These are phyloP conservation scores for Macroventuria anomochaeta DNA, from an alignment of 2,329 filamentous ascomycete species.

Conservation along the genomic window DNA sequence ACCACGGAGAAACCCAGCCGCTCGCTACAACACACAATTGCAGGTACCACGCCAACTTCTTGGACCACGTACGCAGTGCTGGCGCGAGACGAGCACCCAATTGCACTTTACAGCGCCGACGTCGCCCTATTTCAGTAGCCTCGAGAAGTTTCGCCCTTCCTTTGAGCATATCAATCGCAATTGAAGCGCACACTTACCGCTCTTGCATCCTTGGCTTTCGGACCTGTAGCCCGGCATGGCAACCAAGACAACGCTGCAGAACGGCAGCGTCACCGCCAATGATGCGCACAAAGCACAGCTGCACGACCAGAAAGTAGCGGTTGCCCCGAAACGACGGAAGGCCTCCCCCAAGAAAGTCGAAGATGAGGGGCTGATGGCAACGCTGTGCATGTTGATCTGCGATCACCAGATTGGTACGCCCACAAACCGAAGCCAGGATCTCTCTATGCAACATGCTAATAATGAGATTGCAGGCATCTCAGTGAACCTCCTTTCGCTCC, in stretches of 20 bases:
- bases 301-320: conserved; percentile 19
- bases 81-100: conserved; percentile 9
- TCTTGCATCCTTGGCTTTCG: not conserved
- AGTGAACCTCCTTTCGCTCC: conserved; percentile 81
- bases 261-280: conserved; percentile 17
- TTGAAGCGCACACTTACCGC: not conserved
- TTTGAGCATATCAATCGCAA: not conserved
- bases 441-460: not conserved
- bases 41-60: conserved; percentile 7
- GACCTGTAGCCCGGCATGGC: conserved; percentile 23
- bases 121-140: not conserved
- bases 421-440: not conserved
- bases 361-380: conserved; percentile 66
- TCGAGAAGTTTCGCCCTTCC: not conserved
- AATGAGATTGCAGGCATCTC: conserved; percentile 68
- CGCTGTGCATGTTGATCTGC: conserved; percentile 72
- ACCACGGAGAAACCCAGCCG: conserved; percentile 17
- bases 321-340: conserved; percentile 29
- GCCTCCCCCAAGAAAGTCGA: conserved; percentile 59
- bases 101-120: conserved; percentile 1
- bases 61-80: conserved; percentile 2
- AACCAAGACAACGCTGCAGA: conserved; percentile 22
- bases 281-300: conserved; percentile 18
- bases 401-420: conserved; percentile 79
- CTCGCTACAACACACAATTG: conserved; percentile 18